Evolutionary conservation across 164 flowering plant species (phyloP).

Genomic region (Platanus orientalis): DNA sequence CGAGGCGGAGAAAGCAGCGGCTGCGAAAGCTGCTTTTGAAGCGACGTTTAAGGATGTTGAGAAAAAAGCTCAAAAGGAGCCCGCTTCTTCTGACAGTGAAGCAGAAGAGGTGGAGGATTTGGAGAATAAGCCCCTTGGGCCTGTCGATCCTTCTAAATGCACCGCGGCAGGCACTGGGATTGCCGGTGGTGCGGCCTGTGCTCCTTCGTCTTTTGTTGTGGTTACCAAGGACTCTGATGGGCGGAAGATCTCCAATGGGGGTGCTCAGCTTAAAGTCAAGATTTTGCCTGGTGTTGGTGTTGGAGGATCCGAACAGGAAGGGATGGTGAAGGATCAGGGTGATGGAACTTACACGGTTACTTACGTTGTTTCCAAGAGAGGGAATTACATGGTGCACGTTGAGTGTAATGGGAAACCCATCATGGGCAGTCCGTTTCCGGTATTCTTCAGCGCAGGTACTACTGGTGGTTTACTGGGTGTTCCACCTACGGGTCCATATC

Average conservation of each 20-base stretch:
- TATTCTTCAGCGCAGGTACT: constrained; percentile 85
- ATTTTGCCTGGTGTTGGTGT: constrained; percentile 85
- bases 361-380: constrained; percentile 87
- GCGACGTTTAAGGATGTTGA: constrained; percentile 86
- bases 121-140: constrained; percentile 71
- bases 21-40: constrained; percentile 97
- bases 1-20: constrained; percentile 90
- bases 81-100: constrained; percentile 56
- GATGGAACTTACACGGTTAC: constrained; percentile 87
- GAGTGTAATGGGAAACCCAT: constrained; percentile 86
- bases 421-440: constrained; percentile 96
- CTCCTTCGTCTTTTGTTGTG: constrained; percentile 59
- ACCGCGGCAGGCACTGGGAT: constrained; percentile 90
- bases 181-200: constrained; percentile 87
- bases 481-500: constrained; percentile 51
- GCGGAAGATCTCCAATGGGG: constrained; percentile 67
- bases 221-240: constrained; percentile 84
- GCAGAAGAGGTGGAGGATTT: constrained; percentile 54
- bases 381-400: constrained; percentile 90
- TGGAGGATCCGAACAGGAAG: constrained; percentile 90
- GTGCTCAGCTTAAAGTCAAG: constrained; percentile 65
- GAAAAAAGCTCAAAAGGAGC: constrained; percentile 23
- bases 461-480: constrained; percentile 73
- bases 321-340: constrained; percentile 84
- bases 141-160: constrained; percentile 81